These are phyloP conservation scores for Rhizopus delemar DNA, from an alignment of 371 early-diverging fungal species.

Conservation along the genomic window DNA sequence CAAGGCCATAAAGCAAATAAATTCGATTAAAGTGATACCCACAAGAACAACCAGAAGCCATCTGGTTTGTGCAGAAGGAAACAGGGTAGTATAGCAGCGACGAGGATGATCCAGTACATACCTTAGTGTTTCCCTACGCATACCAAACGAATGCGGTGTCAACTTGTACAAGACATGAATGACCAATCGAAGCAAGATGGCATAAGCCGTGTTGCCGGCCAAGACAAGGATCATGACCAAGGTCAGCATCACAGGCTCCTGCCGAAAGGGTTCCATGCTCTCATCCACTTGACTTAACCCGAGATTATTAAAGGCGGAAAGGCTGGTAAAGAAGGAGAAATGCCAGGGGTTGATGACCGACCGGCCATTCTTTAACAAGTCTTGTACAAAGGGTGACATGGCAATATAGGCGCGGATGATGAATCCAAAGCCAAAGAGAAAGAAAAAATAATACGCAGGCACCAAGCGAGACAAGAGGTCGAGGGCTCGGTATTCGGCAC, in stretches of 20 bases:
- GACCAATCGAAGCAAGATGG: slow-evolving; percentile 34
- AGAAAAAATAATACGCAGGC: slow-evolving; percentile 40
- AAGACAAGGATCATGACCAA: slow-evolving; percentile 32
- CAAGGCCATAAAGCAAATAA: slow-evolving; percentile 31
- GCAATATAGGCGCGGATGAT: slow-evolving; percentile 37
- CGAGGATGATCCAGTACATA: slow-evolving; percentile 50
- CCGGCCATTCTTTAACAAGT: slow-evolving; percentile 26
- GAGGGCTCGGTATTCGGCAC: slow-evolving; percentile 49
- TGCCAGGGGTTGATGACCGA: slow-evolving; percentile 36
- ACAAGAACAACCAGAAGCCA: slow-evolving; percentile 41
- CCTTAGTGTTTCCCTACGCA: slow-evolving; percentile 37
- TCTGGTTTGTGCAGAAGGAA: slow-evolving; percentile 43
- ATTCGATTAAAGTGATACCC: slow-evolving; percentile 34
- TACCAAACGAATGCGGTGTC: slow-evolving; percentile 31
- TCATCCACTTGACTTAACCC: slow-evolving; percentile 34
- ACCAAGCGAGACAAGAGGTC: slow-evolving; percentile 40
- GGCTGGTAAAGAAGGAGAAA: slow-evolving; percentile 37
- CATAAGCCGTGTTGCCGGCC: slow-evolving; percentile 48
- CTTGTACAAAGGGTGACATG: slow-evolving; percentile 32
- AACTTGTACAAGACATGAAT: slow-evolving; percentile 40
- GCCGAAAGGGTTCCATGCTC: slow-evolving; percentile 44
- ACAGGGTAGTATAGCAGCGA: slow-evolving; percentile 45
- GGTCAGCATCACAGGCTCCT: slow-evolving; percentile 30
- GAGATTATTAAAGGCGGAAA: slow-evolving; percentile 45
- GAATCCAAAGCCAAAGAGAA: slow-evolving; percentile 32